Conservation (phyloP, 2,329 filamentous ascomycete species). For the Corniculantispora saksenae region DNA sequence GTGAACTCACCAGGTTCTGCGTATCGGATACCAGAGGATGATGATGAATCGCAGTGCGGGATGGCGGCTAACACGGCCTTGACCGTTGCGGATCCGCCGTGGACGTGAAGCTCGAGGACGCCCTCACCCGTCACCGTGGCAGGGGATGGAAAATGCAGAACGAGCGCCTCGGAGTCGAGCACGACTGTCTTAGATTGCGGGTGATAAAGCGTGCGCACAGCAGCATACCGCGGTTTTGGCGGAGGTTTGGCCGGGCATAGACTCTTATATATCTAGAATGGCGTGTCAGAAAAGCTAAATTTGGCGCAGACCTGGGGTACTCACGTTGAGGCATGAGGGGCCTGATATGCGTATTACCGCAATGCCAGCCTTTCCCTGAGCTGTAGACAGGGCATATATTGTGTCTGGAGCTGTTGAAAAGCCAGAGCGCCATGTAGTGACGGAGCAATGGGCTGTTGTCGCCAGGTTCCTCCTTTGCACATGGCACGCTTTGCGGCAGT, state of each 20-base stretch:
- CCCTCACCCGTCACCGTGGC: slow-evolving; percentile 90
- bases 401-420: slow-evolving; percentile 52
- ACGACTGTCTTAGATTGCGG: slow-evolving; percentile 44
- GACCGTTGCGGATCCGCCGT: slow-evolving; percentile 86
- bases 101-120: slow-evolving; percentile 89
- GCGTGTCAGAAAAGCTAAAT: not conserved
- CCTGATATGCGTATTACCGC: slow-evolving; percentile 89
- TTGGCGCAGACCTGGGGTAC: slow-evolving; percentile 20
- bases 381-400: slow-evolving; percentile 91
- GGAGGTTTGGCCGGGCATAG: slow-evolving; percentile 50
- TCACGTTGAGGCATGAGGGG: slow-evolving; percentile 66
- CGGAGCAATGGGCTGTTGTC: not conserved
- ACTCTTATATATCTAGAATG: slow-evolving; percentile 49
- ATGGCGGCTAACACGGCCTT: slow-evolving; percentile 83
- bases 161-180: slow-evolving; percentile 74
- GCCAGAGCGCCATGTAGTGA: not conserved
- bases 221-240: slow-evolving; percentile 59
- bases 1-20: slow-evolving; percentile 97
- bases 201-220: slow-evolving; percentile 73
- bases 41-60: slow-evolving; percentile 45
- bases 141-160: slow-evolving; percentile 81
- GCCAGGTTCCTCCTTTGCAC: not conserved
- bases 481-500: not conserved
- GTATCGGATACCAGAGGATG: slow-evolving; percentile 63
- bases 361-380: slow-evolving; percentile 82